phyloP scores from a whole-genome alignment of 108 stramenopile species.

The Skeletonema menzelii region DNA sequence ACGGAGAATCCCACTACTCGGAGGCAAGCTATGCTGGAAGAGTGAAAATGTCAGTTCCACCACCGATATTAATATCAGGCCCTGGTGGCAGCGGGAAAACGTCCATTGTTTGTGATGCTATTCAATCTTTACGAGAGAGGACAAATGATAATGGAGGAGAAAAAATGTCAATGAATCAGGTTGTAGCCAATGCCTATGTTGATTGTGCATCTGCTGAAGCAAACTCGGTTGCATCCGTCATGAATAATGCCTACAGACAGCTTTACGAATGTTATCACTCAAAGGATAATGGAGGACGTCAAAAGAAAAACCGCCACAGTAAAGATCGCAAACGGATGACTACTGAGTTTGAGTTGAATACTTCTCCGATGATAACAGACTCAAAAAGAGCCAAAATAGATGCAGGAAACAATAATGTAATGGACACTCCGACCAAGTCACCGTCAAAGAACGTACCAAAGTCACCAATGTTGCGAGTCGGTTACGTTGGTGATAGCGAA shows the following conservation, averaged over 20 bases:
- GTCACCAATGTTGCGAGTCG: conserved; percentile 2
- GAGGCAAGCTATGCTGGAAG: conserved; percentile 25
- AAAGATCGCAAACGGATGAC: not conserved
- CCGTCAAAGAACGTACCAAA: conserved; percentile 11
- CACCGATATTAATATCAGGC: conserved; percentile 67
- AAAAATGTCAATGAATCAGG: not conserved
- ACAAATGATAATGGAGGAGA: not conserved
- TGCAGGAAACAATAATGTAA: not conserved
- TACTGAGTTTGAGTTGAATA: not conserved
- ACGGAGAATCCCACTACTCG: conserved; percentile 8
- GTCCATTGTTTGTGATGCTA: conserved; percentile 50
- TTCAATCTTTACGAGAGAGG: conserved; percentile 24
- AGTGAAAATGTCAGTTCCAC: conserved; percentile 45
- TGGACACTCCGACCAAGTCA: conserved; percentile 16
- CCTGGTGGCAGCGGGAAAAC: conserved; percentile 63
- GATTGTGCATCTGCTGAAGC: conserved; percentile 58
- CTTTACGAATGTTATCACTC: conserved; percentile 33
- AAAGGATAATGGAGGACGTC: not conserved
- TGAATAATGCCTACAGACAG: conserved; percentile 47
- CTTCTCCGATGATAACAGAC: not conserved
- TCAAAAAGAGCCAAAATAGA: conserved; percentile 3
- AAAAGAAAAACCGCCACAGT: not conserved
- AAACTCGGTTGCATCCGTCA: conserved; percentile 23
- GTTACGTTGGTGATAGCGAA: conserved; percentile 11
- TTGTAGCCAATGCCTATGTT: conserved; percentile 54